Percentiles rank a stretch among this genome's conserved stretches.
These are phyloP conservation scores for Xylariaceae sp. DNA, from an alignment of 2,329 filamentous ascomycete species.

Conservation along the genomic window DNA sequence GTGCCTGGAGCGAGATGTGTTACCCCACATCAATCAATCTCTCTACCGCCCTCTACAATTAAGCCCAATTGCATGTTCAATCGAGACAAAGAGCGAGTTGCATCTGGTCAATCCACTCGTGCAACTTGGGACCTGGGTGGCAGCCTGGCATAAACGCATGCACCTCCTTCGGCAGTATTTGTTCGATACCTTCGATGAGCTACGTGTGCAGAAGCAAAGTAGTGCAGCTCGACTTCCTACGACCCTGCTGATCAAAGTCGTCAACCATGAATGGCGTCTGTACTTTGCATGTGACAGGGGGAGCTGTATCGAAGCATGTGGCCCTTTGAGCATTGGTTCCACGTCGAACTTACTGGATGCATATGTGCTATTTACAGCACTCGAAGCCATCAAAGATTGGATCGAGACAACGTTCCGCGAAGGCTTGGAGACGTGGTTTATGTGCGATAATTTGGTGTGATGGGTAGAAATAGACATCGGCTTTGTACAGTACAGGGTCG, in stretches of 20 bases:
- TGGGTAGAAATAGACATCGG: too few species aligned
- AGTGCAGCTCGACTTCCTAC: not conserved
- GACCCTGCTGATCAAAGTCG: not conserved
- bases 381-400: not conserved
- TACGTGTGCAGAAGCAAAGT: too few species aligned
- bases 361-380: not conserved
- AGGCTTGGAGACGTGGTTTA: slow-evolving; percentile 2
- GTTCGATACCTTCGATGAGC: too few species aligned
- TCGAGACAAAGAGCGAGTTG: not conserved
- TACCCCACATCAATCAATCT: slow-evolving; percentile 3
- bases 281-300: slow-evolving; percentile 3
- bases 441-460: not conserved
- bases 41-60: not conserved
- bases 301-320: not conserved
- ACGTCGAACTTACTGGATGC: not conserved
- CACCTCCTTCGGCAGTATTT: not conserved
- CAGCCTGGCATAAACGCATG: slow-evolving; percentile 7
- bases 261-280: slow-evolving; percentile 1
- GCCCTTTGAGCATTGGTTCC: not conserved
- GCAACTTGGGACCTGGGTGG: slow-evolving; percentile 1
- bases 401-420: not conserved
- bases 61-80: not conserved
- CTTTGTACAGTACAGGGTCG: too few species aligned
- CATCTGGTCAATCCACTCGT: not conserved
- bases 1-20: too few species aligned